Base-by-base conservation (phyloP, 2,329 filamentous ascomycete genomes). In the Botrytis porri region DNA sequence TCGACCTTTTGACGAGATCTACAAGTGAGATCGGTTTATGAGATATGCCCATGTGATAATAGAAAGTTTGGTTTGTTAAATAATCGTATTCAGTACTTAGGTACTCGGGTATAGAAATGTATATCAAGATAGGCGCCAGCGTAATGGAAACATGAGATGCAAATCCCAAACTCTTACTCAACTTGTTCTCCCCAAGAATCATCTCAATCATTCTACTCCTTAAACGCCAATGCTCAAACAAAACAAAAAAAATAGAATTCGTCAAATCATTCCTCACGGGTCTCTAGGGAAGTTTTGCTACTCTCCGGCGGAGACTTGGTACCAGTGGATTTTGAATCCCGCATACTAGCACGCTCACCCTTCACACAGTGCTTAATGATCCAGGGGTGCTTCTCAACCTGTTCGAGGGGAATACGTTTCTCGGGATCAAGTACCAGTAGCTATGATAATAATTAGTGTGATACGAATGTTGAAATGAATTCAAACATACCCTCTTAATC, bases 1-100 rank as follows among this genome's bases (percentile, higher is more conserved):
- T 6, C 87, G 96, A 80, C 96, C 96, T 3, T 99, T 99, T 83
- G 94, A 98, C 82, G 95, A 98, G 82, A 94, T 99, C 70, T 99
- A 97, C 82, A 90, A 93, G 82, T 95, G 82, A 84, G 64, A 54
- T 75, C 73, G 48, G 51, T 54, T 41, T 72, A 54, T 54, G 29
- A 45, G 22, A 66, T 54, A 71, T 39, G 39, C 25, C 43, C 43
- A 65, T 71, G 69, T 71, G 65, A 51, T 41, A 71, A 71, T 51
- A 64, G 37, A 39, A 39, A 57, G 48, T 69, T 69, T 57, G 48
- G 25, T 41, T 69, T n/a, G 37, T 57, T 57, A 41, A 69, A 69
- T 57, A 57, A 57, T 69, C 51, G 65, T 69, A 65, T 71, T 65
- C 59, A 54, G 69, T 71, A 71, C 32, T 51, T 41, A 71, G 20